A percentile compares a stretch with the other conserved stretches of the same genome.
phyloP scores from a whole-genome alignment of 2,329 filamentous ascomycete genomes.

The Cladophialophora psammophila region DNA sequence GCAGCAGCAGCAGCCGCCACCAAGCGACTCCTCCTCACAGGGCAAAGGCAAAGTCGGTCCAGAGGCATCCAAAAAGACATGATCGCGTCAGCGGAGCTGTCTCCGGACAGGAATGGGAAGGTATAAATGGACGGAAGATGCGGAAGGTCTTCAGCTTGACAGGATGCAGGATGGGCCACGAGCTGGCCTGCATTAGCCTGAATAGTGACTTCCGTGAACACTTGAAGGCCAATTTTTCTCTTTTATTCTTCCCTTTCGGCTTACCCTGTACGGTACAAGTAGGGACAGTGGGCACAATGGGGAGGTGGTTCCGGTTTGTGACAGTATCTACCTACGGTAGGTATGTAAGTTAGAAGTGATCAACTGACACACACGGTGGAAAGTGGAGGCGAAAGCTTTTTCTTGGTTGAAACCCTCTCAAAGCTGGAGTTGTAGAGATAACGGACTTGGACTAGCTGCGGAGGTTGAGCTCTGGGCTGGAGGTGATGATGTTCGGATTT shows the following conservation, averaged over 20 bases:
- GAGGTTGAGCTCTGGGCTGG: conserved; percentile 1
- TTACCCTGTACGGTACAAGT: neutral
- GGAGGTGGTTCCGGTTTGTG: neutral
- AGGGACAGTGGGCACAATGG: neutral
- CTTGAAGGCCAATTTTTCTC: neutral
- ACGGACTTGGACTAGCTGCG: neutral
- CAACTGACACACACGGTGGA: neutral
- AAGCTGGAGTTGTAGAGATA: conserved; percentile 1
- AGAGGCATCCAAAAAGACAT: neutral
- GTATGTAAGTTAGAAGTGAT: neutral
- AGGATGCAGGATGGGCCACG: neutral
- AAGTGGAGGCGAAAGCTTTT: neutral
- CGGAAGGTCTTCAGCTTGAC: neutral
- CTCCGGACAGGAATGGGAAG: neutral
- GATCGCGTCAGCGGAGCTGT: neutral
- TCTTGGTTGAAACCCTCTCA: neutral
- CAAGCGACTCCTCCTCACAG: neutral
- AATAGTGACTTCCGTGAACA: neutral
- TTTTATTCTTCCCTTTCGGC: neutral
- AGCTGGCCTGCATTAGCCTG: conserved; percentile 19
- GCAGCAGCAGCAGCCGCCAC: neutral
- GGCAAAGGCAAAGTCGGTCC: neutral
- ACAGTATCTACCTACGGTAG: neutral
- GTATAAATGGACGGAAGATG: neutral
- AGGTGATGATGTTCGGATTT: neutral